Conservation (phyloP, 345 rosid genomes). For the Eucalyptus coolabah region DNA sequence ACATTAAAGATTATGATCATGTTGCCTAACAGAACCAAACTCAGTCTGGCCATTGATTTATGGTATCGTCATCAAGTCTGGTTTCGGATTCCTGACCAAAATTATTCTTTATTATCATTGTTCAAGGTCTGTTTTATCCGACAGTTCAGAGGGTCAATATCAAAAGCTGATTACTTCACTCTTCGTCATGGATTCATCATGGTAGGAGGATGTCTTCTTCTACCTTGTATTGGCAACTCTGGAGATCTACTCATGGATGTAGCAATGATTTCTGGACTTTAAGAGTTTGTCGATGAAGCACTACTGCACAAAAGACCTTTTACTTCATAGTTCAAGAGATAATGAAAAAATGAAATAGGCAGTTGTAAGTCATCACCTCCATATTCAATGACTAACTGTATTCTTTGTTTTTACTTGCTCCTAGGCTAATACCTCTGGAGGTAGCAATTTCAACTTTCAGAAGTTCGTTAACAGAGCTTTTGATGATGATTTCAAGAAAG, state of each 20-base stretch:
- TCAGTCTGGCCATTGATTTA: background rate
- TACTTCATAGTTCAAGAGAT: background rate
- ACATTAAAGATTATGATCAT: background rate
- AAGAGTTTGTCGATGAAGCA: background rate
- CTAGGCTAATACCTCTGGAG: slow-evolving; percentile 4
- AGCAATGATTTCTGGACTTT: background rate
- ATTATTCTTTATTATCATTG: background rate
- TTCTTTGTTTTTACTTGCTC: background rate
- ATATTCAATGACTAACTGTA: background rate
- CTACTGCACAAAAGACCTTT: background rate
- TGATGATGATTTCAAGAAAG: slow-evolving; percentile 10
- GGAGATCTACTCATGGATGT: background rate
- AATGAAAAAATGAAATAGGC: background rate
- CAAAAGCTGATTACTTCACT: background rate
- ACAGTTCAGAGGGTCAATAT: background rate
- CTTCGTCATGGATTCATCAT: background rate
- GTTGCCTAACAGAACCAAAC: background rate
- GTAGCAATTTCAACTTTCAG: slow-evolving; percentile 9
- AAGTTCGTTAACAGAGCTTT: slow-evolving; percentile 1
- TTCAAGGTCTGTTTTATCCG: background rate
- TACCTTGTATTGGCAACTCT: background rate
- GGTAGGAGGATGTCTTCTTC: background rate
- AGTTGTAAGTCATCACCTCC: background rate
- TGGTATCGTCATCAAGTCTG: background rate
- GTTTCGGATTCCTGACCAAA: background rate